Base-by-base conservation (phyloP, 2,329 filamentous ascomycete genomes). In the Xylaria sp. region DNA sequence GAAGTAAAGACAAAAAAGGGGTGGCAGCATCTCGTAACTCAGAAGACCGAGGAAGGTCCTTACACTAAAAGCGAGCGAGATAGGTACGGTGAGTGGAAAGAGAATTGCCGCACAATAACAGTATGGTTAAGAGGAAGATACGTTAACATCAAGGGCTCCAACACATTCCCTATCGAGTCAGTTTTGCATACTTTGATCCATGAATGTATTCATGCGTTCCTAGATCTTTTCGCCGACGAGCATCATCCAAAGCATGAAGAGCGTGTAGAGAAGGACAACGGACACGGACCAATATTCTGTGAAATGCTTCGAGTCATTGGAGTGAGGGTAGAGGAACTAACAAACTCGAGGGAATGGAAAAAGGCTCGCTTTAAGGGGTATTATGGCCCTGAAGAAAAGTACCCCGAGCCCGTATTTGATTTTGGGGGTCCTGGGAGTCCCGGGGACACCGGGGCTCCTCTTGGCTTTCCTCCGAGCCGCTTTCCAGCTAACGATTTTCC, bases 1-100 rank as follows among this genome's bases (percentile, higher is more conserved):
- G 25, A 39, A 56, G 52, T 63, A 13, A n/a, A 56, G 8, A 62
- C 50, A 13, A 53, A 53, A 36, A 34, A 15, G n/a, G 60, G 60
- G 5, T n/a, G 25, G n/a, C 60, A 46, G 12, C 39, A 7, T 45
- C 8, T 62, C 12, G 39, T 46, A 1, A 8, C 18, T 15, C 10
- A 56, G 6, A 23, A n/a, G 28, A 2, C 56, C 30, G 20, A 56
- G 28, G 15, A 56, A 2, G 12, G 1, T n/a, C 1, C 12, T 46
- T 9, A 10, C 28, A 13, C 18, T 13, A 13, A 18, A 5, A 1
- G 5, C 2, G 13, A n/a, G 2, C 2, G 13, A 6, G 36, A 55
- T 5, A 18, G 8, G 2, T 46, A 18, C 13, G 60, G 48, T n/a
- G 13, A n/a, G 0, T 55, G 39, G 60, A 28, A 18, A 2, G 8